These are phyloP conservation scores for Sanghuangporus sanghuang DNA, from an alignment of 1,284 basidiomycete species.

Conservation along the genomic window DNA sequence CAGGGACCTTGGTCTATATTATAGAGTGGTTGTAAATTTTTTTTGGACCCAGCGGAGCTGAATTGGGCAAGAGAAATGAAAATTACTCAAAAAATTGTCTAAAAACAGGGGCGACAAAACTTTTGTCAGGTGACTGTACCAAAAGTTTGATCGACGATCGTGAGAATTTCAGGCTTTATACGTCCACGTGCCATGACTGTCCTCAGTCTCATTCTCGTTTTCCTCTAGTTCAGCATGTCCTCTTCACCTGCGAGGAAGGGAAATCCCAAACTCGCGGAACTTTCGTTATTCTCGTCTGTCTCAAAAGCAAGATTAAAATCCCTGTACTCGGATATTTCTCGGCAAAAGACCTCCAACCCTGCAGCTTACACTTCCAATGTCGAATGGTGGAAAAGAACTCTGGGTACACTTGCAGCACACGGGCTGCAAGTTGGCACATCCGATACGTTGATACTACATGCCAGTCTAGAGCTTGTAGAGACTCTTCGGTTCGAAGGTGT, in stretches of 20 bases:
- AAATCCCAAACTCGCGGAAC: constrained; percentile 25
- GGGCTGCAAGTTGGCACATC: constrained; percentile 48
- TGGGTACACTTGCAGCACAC: constrained; percentile 56
- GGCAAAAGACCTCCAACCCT: constrained; percentile 81
- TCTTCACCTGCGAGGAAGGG: background rate
- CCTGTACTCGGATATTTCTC: constrained; percentile 84
- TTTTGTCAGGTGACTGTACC: no score
- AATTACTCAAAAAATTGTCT: no score
- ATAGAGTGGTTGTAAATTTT: no score
- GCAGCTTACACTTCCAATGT: constrained; percentile 77
- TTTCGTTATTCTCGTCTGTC: constrained; percentile 46
- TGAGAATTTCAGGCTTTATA: background rate
- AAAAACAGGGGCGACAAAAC: no score
- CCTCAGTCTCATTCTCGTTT: background rate
- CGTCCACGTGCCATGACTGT: background rate
- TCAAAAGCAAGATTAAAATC: constrained; percentile 68
- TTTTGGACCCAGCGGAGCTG: no score
- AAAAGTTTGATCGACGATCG: background rate
- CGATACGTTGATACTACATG: constrained; percentile 62
- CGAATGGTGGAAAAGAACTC: constrained; percentile 79
- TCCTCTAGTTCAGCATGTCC: background rate
- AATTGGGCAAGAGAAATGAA: no score
- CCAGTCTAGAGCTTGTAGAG: constrained; percentile 55
- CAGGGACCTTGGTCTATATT: no score
- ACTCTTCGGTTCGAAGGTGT: constrained; percentile 59